phyloP scores from a whole-genome alignment of 768 basidiomycete genomes.

The Calocybe gangraenosa region DNA sequence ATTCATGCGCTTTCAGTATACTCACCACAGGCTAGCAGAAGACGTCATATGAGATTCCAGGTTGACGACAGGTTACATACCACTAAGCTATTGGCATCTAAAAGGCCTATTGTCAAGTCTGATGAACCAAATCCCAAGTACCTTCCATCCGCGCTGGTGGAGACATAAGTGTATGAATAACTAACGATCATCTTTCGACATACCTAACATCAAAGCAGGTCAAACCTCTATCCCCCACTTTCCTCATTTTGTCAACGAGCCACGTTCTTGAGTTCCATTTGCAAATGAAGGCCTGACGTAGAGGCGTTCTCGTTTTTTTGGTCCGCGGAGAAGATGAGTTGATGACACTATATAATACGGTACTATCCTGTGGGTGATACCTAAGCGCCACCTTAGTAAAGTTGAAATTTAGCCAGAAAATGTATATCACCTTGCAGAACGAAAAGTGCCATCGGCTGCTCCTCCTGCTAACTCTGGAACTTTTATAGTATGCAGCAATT shows the following conservation, averaged over 20 bases:
- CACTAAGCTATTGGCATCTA: slow-evolving; percentile 73
- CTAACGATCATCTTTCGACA: slow-evolving; percentile 13
- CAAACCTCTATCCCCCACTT: slow-evolving; percentile 73
- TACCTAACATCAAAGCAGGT: slow-evolving; percentile 91
- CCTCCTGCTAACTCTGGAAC: slow-evolving; percentile 46
- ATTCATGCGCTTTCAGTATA: slow-evolving; percentile 92
- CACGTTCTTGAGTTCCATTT: slow-evolving; percentile 75
- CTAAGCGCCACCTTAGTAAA: slow-evolving; percentile 28
- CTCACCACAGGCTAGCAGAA: slow-evolving; percentile 81
- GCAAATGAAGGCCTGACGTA: slow-evolving; percentile 58
- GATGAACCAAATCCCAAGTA: slow-evolving; percentile 84
- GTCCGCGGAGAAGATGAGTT: slow-evolving; percentile 65
- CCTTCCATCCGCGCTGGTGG: slow-evolving; percentile 70
- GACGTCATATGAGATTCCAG: slow-evolving; percentile 3
- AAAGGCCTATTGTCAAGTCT: slow-evolving; percentile 77
- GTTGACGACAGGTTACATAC: slow-evolving; percentile 35
- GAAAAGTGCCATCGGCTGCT: slow-evolving; percentile 52
- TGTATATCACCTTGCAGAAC: slow-evolving; percentile 46
- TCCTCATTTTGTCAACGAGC: slow-evolving; percentile 61
- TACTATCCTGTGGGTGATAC: slow-evolving; percentile 48
- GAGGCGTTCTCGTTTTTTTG: slow-evolving; percentile 46
- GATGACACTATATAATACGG: slow-evolving; percentile 62
- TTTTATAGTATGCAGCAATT: slow-evolving; percentile 48
- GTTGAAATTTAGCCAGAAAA: neutral
- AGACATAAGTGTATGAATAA: neutral